A percentile compares a stretch with the other conserved stretches of the same genome.
phyloP scores from a whole-genome alignment of 1,284 basidiomycete genomes.

The Ceratorhiza oryzae-sativae region DNA sequence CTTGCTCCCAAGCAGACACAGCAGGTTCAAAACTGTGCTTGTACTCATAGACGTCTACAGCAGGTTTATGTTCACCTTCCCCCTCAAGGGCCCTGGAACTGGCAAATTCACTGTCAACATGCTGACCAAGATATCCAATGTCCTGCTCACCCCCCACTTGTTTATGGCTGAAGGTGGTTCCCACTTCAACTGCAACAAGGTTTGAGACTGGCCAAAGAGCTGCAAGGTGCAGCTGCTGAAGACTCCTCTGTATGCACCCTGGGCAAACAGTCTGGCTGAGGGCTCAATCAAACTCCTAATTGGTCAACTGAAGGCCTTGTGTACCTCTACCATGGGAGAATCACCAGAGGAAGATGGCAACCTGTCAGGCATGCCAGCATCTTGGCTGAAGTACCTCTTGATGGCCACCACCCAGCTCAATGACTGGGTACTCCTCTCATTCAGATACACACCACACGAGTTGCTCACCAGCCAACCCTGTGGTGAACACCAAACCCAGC shows the following conservation, averaged over 20 bases:
- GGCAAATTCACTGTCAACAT: slow-evolving; percentile 14
- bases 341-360: no score
- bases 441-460: slow-evolving; percentile 41
- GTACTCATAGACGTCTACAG: slow-evolving; percentile 48
- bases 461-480: slow-evolving; percentile 36
- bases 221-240: no score
- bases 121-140: slow-evolving; percentile 43
- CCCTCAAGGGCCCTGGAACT: slow-evolving; percentile 40
- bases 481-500: not conserved
- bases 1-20: slow-evolving; percentile 6
- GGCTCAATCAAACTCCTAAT: slow-evolving; percentile 47
- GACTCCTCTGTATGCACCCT: slow-evolving; percentile 53
- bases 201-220: no score
- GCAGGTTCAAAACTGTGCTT: slow-evolving; percentile 11
- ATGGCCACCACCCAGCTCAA: slow-evolving; percentile 35
- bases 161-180: no score
- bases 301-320: slow-evolving; percentile 47
- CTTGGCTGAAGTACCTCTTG: slow-evolving; percentile 41
- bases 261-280: slow-evolving; percentile 53
- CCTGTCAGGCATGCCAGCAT: not conserved
- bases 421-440: slow-evolving; percentile 34
- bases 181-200: no score
- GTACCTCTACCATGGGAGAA: slow-evolving; percentile 50
- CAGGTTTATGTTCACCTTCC: slow-evolving; percentile 47
- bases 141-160: no score